Conservation (phyloP, 2,329 filamentous ascomycete species). For the Colletotrichum salicis region DNA sequence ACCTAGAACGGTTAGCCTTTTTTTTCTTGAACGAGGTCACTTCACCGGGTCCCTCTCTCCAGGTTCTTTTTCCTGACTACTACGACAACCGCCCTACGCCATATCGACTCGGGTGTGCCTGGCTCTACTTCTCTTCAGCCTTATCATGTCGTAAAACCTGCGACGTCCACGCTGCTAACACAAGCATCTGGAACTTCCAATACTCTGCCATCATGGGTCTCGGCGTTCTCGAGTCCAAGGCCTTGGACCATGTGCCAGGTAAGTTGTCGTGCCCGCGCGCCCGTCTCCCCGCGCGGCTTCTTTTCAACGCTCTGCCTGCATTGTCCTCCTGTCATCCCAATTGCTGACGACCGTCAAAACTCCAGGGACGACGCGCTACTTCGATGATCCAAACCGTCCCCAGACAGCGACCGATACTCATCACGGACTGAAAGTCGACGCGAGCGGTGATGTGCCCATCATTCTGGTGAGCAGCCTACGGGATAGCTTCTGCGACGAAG, state of each 20-base stretch:
- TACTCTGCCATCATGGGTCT: constrained; percentile 67
- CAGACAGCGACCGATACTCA: constrained; percentile 53
- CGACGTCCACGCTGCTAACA: constrained; percentile 1
- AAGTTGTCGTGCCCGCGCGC: constrained; percentile 37
- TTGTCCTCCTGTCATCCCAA: constrained; percentile 21
- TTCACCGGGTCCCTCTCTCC: neutral
- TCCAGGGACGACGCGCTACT: constrained; percentile 71
- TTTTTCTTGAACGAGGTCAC: neutral
- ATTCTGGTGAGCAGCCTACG: constrained; percentile 70
- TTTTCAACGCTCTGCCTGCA: constrained; percentile 1
- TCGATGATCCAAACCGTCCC: constrained; percentile 65
- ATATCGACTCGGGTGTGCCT: neutral
- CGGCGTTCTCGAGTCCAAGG: constrained; percentile 76
- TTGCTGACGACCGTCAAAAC: constrained; percentile 11
- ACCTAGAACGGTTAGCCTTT: neutral
- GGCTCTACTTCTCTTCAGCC: neutral
- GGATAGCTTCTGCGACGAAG: neutral
- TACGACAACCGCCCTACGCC: neutral
- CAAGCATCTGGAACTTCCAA: neutral
- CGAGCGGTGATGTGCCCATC: constrained; percentile 72
- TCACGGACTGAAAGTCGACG: constrained; percentile 76
- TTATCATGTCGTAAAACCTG: constrained; percentile 12
- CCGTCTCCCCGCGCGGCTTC: neutral
- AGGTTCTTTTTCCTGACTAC: neutral
- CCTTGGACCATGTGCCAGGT: constrained; percentile 80